phyloP scores from a whole-genome alignment of 306 rosid species.

The Prunus mongolica region DNA sequence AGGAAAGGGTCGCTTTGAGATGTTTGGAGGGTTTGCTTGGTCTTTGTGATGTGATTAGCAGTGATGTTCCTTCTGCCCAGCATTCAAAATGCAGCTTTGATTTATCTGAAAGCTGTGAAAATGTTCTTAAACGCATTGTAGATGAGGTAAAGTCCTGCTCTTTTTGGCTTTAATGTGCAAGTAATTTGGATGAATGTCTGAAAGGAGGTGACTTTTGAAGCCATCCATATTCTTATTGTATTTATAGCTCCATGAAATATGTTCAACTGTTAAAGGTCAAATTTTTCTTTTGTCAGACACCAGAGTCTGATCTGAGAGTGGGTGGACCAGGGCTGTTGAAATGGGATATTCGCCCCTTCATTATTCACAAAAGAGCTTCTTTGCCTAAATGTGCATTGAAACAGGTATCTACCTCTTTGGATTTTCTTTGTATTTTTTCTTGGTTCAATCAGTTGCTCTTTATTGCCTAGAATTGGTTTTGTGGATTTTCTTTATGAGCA shows the following conservation, averaged over 20 bases:
- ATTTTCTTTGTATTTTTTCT: constrained; percentile 10
- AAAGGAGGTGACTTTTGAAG: constrained; percentile 1
- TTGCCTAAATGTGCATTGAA: constrained; percentile 46
- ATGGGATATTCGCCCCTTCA: constrained; percentile 46
- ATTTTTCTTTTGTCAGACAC: constrained; percentile 33
- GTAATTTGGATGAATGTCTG: constrained; percentile 2
- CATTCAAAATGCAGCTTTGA: constrained; percentile 42
- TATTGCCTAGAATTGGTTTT: constrained; percentile 12
- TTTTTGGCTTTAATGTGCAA: constrained; percentile 7
- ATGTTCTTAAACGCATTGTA: constrained; percentile 45
- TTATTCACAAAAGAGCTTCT: constrained; percentile 47
- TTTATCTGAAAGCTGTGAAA: constrained; percentile 38
- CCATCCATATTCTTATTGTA: not conserved
- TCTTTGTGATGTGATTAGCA: constrained; percentile 5
- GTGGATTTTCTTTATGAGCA: constrained; percentile 26
- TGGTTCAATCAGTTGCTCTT: constrained; percentile 10
- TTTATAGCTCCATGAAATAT: not conserved
- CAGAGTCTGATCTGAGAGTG: constrained; percentile 30
- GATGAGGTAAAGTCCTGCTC: constrained; percentile 37
- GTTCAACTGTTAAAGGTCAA: constrained; percentile 6
- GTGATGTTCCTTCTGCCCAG: constrained; percentile 24
- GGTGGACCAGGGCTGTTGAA: constrained; percentile 35
- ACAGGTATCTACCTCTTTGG: constrained; percentile 45
- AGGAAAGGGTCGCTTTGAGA: constrained; percentile 61
- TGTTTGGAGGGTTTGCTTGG: constrained; percentile 60